Percentiles rank a stretch among this genome's conserved stretches.
Conservation (phyloP, 148 eudicot species). For the Amaranthus hypochondriacus region DNA sequence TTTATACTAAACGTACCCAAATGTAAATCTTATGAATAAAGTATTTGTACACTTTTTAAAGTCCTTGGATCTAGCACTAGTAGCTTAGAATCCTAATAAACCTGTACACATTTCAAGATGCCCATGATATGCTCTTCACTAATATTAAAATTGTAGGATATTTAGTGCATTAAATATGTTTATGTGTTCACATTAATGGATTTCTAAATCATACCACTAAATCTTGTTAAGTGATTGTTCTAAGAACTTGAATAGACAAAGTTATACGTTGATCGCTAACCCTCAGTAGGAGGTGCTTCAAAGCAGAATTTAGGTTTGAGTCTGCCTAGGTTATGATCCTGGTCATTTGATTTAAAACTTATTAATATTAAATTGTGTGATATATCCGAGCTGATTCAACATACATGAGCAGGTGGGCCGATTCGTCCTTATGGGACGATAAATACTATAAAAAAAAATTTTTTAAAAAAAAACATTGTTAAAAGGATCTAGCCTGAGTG, state of each 20-base stretch:
- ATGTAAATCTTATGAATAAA: background rate
- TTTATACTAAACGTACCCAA: background rate
- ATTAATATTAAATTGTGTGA: too few species aligned
- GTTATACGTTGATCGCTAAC: background rate
- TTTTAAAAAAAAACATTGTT: too few species aligned
- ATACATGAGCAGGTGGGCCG: too few species aligned
- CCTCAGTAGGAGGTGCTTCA: background rate
- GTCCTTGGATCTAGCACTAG: conserved; percentile 13
- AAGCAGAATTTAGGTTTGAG: background rate
- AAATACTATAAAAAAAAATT: too few species aligned
- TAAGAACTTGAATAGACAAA: background rate
- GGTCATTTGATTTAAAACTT: too few species aligned
- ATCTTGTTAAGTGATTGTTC: conserved; percentile 5
- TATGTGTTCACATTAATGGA: background rate
- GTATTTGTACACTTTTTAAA: background rate
- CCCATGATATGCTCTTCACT: conserved; percentile 3
- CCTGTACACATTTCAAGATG: background rate
- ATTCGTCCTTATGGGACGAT: too few species aligned
- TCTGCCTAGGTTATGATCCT: too few species aligned
- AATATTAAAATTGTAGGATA: background rate
- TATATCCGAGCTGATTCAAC: too few species aligned
- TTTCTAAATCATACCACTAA: conserved; percentile 1
- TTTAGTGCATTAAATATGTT: background rate
- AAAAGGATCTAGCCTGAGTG: too few species aligned
- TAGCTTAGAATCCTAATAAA: background rate